These are phyloP conservation scores for Calonectria hawksworthii DNA, from an alignment of 2,329 filamentous ascomycete genomes.

Conservation along the genomic window DNA sequence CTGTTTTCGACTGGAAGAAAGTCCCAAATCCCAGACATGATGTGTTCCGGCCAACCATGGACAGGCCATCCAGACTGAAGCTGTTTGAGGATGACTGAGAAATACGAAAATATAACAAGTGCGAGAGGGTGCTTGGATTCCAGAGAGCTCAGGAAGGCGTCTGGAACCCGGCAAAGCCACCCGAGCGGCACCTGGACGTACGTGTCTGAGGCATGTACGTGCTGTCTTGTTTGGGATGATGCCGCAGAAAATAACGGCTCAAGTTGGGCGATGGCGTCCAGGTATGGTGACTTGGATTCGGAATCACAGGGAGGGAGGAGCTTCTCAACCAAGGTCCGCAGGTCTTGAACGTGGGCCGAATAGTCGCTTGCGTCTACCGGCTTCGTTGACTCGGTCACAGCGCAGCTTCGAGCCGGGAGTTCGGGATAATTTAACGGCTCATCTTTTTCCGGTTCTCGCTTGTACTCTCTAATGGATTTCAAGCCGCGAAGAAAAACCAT, in stretches of 20 bases:
- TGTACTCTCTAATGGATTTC: not conserved
- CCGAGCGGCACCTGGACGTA: not conserved
- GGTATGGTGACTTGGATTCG: not conserved
- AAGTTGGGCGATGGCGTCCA: not conserved
- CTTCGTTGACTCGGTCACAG: not conserved
- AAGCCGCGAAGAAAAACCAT: constrained; percentile 2
- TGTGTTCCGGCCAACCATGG: not conserved
- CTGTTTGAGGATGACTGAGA: not conserved
- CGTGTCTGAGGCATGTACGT: not conserved
- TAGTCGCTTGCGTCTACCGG: not conserved
- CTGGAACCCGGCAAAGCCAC: not conserved
- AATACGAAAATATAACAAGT: not conserved
- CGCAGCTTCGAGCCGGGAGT: not conserved
- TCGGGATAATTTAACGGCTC: not conserved
- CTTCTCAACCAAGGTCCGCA: not conserved
- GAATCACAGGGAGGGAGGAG: not conserved
- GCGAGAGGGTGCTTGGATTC: not conserved
- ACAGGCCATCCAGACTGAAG: not conserved
- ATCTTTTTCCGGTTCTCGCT: not conserved
- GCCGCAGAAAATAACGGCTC: not conserved
- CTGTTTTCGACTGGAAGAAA: not conserved
- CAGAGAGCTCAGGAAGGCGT: not conserved
- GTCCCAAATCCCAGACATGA: not conserved
- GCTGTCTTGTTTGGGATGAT: not conserved
- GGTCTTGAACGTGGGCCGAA: not conserved